Evolutionary conservation across 371 early-diverging fungal species (phyloP), one percentile per base, ranked within the genome.

Genomic region (Rhizomucor pusillus): DNA sequence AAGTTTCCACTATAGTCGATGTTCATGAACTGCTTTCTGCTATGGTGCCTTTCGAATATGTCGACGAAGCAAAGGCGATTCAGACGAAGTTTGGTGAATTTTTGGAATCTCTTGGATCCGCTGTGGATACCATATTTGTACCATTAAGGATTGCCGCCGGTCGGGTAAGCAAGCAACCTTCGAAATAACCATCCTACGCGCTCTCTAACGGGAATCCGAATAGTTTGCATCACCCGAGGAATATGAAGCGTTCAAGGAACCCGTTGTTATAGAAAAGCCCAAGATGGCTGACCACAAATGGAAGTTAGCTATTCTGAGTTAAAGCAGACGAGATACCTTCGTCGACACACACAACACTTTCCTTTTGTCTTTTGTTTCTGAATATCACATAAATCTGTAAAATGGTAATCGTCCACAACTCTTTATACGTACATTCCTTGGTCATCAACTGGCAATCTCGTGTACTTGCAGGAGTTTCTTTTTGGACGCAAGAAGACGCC

Each of bases 401-500:
- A 29, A 29, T 29, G 29, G 29, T 29, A 29, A 29, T 29, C n/a
- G n/a, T n/a, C n/a, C n/a, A n/a, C n/a, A n/a, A n/a, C n/a, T n/a
- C n/a, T n/a, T n/a, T n/a, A n/a, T n/a, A n/a, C n/a, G n/a, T n/a
- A n/a, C n/a, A n/a, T n/a, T n/a, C n/a, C n/a, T n/a, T n/a, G n/a
- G n/a, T 29, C 7, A 29, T 29, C 29, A 29, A 29, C 29, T 29
- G 29, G 29, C 5, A 29, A 29, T 29, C 29, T 29, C 19, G 46
- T 46, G 5, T 20, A 18, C 41, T 43, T 48, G 11, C 59, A 84
- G 87, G 81, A 87, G 54, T 77, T 82, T 51, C 65, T 87, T 50
- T 87, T 87, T 75, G 87, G 87, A 29, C 77, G 82, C 23, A 71
- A 68, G 56, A 85, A 86, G 67, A 88, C 92, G 13, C 97, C 98